Evolutionary conservation across 2,329 filamentous ascomycete genomes (phyloP).

Genomic region (Colletotrichum zoysiae): DNA sequence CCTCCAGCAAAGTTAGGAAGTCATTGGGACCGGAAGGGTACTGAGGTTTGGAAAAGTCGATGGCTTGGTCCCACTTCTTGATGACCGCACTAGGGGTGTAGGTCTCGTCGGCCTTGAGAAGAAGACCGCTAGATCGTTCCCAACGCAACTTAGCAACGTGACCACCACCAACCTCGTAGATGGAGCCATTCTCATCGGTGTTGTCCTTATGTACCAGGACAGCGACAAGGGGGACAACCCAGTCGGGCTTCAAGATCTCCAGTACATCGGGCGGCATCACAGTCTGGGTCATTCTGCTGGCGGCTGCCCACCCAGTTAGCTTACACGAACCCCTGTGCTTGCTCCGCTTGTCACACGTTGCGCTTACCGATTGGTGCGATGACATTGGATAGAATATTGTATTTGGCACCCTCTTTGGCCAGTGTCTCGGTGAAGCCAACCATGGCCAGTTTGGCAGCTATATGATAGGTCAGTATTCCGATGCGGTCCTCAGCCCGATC

Average conservation of each 20-base stretch:
- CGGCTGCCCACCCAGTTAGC: slow-evolving; percentile 65
- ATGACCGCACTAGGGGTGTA: slow-evolving; percentile 91
- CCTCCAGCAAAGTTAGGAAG: slow-evolving; percentile 87
- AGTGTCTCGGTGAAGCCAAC: slow-evolving; percentile 98
- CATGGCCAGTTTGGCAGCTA: slow-evolving; percentile 91
- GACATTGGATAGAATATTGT: slow-evolving; percentile 96
- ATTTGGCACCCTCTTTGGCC: slow-evolving; percentile 96
- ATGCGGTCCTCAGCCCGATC: not conserved
- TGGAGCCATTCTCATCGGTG: slow-evolving; percentile 83
- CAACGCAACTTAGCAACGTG: slow-evolving; percentile 94
- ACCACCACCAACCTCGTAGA: slow-evolving; percentile 94
- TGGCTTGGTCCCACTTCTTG: slow-evolving; percentile 89
- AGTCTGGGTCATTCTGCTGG: slow-evolving; percentile 94
- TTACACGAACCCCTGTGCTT: not conserved
- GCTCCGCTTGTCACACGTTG: slow-evolving; percentile 35
- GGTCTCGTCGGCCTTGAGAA: slow-evolving; percentile 88
- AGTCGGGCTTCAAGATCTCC: slow-evolving; percentile 87
- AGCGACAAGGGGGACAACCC: slow-evolving; percentile 94
- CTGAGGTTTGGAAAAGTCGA: slow-evolving; percentile 86
- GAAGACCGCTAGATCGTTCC: slow-evolving; percentile 90
- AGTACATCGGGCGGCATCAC: slow-evolving; percentile 96
- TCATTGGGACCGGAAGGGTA: slow-evolving; percentile 89
- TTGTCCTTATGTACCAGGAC: slow-evolving; percentile 89
- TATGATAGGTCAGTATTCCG: slow-evolving; percentile 18
- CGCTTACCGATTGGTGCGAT: slow-evolving; percentile 83